Conservation (phyloP, 495 filamentous ascomycete genomes). For the Trichoderma virens region DNA sequence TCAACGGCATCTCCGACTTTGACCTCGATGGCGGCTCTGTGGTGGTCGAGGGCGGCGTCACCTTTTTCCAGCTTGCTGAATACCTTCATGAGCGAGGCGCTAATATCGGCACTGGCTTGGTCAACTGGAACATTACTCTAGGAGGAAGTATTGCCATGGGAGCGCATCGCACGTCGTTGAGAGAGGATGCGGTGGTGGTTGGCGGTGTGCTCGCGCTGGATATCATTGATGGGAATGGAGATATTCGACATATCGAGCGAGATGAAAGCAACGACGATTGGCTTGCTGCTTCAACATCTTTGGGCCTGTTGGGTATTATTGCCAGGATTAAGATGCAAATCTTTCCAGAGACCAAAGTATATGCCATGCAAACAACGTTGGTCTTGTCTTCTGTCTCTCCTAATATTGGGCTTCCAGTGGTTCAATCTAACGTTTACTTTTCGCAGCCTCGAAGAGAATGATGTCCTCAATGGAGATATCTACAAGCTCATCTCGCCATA, state of each 20-base stretch:
- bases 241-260: conserved; percentile 30
- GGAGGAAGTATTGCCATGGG: conserved; percentile 44
- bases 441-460: conserved; percentile 32
- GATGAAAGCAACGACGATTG: conserved; percentile 36
- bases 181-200: conserved; percentile 44
- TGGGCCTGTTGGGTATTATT: conserved; percentile 39
- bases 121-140: conserved; percentile 47
- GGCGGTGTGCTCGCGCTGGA: conserved; percentile 39
- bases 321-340: conserved; percentile 39
- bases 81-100: conserved; percentile 36
- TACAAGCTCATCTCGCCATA: conserved; percentile 42
- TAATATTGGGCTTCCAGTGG: conserved; percentile 9
- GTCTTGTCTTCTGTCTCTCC: not conserved
- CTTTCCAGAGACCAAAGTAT: conserved; percentile 41
- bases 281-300: conserved; percentile 41
- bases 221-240: conserved; percentile 39
- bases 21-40: conserved; percentile 29
- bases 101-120: conserved; percentile 40
- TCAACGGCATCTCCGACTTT: conserved; percentile 34
- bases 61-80: conserved; percentile 43
- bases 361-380: conserved; percentile 36
- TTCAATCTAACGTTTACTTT: not conserved
- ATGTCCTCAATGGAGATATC: conserved; percentile 40
- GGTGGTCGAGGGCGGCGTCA: conserved; percentile 40
- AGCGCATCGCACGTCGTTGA: conserved; percentile 37